phyloP scores from a whole-genome alignment of 2,329 filamentous ascomycete species.

The Aspergillus viridinutans region DNA sequence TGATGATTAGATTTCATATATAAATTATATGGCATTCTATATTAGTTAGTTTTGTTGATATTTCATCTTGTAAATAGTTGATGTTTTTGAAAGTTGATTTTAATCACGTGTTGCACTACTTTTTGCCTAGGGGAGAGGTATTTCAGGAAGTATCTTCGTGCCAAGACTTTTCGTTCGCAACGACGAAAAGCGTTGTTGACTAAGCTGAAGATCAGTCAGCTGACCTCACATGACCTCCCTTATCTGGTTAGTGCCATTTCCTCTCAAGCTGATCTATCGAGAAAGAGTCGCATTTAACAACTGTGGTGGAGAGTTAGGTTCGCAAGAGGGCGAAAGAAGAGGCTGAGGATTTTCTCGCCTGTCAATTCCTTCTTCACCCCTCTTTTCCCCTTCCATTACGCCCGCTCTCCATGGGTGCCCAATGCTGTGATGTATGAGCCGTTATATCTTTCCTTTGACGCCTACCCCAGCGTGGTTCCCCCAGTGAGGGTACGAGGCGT shows the following conservation, averaged over 20 bases:
- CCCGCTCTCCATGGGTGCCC: slow-evolving; percentile 30
- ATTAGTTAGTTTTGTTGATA: too few species aligned
- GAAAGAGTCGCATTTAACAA: neutral
- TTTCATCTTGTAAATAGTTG: too few species aligned
- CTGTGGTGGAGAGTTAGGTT: neutral
- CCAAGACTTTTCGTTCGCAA: neutral
- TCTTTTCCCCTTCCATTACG: slow-evolving; percentile 7
- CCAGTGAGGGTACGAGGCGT: slow-evolving; percentile 46
- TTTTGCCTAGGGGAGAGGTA: too few species aligned
- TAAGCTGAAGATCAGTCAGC: neutral
- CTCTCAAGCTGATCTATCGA: neutral
- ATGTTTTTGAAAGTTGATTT: too few species aligned
- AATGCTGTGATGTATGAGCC: slow-evolving; percentile 45
- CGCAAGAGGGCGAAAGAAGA: neutral
- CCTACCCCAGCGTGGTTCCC: slow-evolving; percentile 44
- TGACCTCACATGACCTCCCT: neutral
- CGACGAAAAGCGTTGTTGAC: neutral
- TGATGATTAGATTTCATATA: too few species aligned
- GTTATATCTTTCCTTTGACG: slow-evolving; percentile 43
- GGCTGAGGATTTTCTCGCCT: neutral
- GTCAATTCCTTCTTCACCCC: neutral
- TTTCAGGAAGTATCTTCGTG: neutral
- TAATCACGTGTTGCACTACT: too few species aligned
- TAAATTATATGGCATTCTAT: too few species aligned
- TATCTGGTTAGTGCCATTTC: neutral